These are phyloP conservation scores for Eimeria acervulina DNA, from an alignment of 169 alveolate genomes.

Conservation along the genomic window DNA sequence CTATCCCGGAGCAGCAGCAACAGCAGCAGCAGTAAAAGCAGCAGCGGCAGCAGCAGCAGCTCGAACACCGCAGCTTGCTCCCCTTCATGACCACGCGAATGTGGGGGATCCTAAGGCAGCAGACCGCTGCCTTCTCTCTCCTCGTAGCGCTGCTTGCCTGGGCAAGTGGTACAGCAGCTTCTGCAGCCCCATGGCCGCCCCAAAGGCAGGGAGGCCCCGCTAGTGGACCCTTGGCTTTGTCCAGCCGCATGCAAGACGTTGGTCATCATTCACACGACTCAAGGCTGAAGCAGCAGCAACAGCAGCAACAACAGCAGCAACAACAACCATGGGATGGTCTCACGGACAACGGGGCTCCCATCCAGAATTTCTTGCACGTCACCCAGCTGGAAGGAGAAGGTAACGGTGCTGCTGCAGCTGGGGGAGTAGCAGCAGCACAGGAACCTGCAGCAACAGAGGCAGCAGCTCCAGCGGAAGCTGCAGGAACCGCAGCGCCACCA, in stretches of 20 bases:
- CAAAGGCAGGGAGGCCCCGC: conserved; percentile 15
- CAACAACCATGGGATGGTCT: not conserved
- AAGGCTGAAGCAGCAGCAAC: conserved; percentile 6
- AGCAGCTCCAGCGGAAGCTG: not conserved
- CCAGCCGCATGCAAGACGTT: conserved; percentile 40
- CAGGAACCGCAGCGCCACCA: not conserved
- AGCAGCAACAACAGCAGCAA: conserved; percentile 40
- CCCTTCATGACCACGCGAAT: not conserved
- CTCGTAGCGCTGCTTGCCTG: conserved; percentile 13
- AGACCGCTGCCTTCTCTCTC: not conserved
- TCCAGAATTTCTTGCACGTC: conserved; percentile 6
- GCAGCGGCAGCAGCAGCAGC: conserved; percentile 8
- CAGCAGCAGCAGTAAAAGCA: conserved; percentile 15
- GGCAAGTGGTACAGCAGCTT: not conserved
- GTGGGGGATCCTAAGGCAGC: conserved; percentile 10
- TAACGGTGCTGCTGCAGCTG: not conserved
- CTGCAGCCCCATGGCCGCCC: not conserved
- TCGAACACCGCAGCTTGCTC: not conserved
- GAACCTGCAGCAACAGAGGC: conserved; percentile 11
- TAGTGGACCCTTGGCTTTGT: not conserved
- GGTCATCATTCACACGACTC: conserved; percentile 35
- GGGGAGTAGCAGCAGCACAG: conserved; percentile 40
- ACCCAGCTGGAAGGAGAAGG: not conserved
- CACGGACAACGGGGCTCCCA: not conserved
- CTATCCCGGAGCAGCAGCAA: not conserved